Conservation (phyloP, 2,329 filamentous ascomycete species). For the Fusarium keratoplasticum region DNA sequence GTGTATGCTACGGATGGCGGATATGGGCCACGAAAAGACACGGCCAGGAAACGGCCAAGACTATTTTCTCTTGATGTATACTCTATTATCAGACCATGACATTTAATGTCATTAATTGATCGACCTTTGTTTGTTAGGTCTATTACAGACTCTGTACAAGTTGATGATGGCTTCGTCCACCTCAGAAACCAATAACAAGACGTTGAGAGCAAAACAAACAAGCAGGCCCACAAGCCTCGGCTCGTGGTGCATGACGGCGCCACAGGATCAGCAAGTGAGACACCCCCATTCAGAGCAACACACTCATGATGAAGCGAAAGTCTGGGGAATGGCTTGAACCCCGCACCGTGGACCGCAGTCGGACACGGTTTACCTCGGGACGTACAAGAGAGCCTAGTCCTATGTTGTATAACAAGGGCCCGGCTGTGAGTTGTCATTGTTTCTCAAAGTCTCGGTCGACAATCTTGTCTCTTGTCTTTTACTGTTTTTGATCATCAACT, state of each 20-base stretch:
- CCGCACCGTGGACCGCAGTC: conserved; percentile 31
- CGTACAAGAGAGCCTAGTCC: not conserved
- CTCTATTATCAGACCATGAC: not conserved
- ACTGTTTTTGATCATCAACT: not conserved
- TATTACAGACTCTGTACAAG: not conserved
- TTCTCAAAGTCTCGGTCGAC: not conserved
- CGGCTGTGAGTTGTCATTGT: not conserved
- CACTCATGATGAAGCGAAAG: conserved; percentile 2
- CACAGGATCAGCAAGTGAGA: conserved; percentile 20
- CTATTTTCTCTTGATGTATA: not conserved
- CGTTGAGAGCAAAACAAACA: not conserved
- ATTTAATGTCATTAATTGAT: not conserved
- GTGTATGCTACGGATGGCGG: conserved; percentile 19
- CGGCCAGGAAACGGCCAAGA: not conserved
- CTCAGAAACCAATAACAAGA: not conserved
- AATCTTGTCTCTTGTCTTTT: not conserved
- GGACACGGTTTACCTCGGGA: conserved; percentile 36
- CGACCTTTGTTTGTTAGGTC: not conserved
- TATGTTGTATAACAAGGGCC: conserved; percentile 1
- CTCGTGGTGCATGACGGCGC: conserved; percentile 14
- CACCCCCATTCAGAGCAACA: not conserved
- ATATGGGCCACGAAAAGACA: conserved; percentile 14
- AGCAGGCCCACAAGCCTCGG: conserved; percentile 29
- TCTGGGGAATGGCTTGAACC: conserved; percentile 27
- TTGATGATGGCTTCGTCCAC: not conserved